phyloP scores from a whole-genome alignment of 371 early-diverging fungal species.

The Circinella umbellata region DNA sequence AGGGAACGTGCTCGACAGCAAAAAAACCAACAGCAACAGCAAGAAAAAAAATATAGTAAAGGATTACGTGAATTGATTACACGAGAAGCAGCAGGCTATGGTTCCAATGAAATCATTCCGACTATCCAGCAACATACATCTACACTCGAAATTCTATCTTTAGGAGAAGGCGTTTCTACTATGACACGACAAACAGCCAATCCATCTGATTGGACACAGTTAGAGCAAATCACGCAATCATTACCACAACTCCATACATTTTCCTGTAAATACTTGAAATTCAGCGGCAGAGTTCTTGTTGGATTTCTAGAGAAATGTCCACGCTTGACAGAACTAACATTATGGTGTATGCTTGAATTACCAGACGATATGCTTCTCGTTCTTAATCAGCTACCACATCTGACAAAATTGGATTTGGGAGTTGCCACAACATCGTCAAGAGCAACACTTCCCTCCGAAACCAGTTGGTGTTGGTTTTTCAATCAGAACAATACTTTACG shows the following conservation, averaged over 20 bases:
- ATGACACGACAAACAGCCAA: not conserved
- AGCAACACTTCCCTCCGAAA: not conserved
- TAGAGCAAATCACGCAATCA: not conserved
- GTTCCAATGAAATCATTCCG: not conserved
- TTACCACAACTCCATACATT: not conserved
- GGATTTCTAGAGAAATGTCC: not conserved
- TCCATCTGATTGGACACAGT: not conserved
- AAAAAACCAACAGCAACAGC: too few species aligned
- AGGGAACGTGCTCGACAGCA: not conserved
- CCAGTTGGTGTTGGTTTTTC: not conserved
- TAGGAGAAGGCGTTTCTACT: not conserved
- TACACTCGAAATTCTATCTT: not conserved
- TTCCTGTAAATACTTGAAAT: not conserved
- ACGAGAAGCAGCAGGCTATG: not conserved
- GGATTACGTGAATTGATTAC: slow-evolving; percentile 10
- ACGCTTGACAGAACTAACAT: not conserved
- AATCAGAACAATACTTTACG: not conserved
- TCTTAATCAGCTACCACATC: not conserved
- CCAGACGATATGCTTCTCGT: too few species aligned
- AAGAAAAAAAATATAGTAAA: not conserved
- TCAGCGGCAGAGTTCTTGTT: not conserved
- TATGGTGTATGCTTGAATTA: not conserved
- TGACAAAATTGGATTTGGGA: slow-evolving; percentile 1
- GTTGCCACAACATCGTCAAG: not conserved
- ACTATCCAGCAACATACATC: not conserved